Evolutionary conservation across 2,329 filamentous ascomycete genomes (phyloP), one percentile per base, ranked within the genome.

Genomic region (Colletotrichum siamense): DNA sequence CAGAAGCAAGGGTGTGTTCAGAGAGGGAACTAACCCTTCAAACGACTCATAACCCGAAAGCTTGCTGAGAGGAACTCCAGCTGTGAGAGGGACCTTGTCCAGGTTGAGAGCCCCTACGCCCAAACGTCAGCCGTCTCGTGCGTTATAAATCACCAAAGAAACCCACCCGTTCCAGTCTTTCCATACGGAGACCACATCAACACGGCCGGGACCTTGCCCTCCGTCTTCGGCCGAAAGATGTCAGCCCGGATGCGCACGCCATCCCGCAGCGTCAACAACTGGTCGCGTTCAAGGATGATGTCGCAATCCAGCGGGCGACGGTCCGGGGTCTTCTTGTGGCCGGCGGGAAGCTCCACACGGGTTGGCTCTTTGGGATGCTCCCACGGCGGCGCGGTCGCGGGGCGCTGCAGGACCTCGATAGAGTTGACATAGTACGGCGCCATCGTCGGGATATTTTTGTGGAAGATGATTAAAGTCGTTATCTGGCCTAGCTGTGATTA

Each of bases 121-220:
- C 12, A 7, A 2, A n/a, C 13, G 6, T 44, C n/a, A 49, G 44
- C 8, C 32, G 1, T 12, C 12, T 62, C 1, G 49, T 16, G 1
- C 4, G 22, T 4, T 15, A 10, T 0, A 7, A n/a, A n/a, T n/a
- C 9, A 12, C 18, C 2, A n/a, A 49, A 16, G 4, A n/a, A n/a
- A 15, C 59, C 12, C 10, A 59, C 71, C 61, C 5, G 49, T 49
- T 6, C 49, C 67, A n/a, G 24, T 66, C 15, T 71, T 75, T 6
- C 72, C 67, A 9, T 65, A 75, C 0, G 71, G 71, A 5, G 66
- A 65, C 71, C 71, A 74, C 71, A 74, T 70, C 30, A 74, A 8
- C 9, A 70, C 49, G 24, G 71, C 59, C 2, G 66, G 66, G 18
- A 74, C 66, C 32, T 74, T 71, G 26, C 49, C 44, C 13, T 71